phyloP scores from a whole-genome alignment of 495 filamentous ascomycete genomes.

The Delitschia confertaspora region DNA sequence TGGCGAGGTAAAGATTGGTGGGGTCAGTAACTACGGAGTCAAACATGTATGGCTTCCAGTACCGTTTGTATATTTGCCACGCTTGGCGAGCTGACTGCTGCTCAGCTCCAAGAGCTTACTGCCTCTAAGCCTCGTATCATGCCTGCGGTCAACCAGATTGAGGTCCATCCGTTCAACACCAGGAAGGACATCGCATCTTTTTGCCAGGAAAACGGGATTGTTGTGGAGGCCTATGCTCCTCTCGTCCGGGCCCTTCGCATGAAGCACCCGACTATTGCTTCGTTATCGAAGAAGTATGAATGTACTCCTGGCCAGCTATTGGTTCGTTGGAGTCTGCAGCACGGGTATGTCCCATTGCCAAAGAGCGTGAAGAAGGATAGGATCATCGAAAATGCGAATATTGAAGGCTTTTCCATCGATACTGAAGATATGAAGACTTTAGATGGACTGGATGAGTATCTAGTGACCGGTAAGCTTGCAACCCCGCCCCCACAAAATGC shows the following conservation, averaged over 20 bases:
- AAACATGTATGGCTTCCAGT: slow-evolving; percentile 55
- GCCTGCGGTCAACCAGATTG: slow-evolving; percentile 59
- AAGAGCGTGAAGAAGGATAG: slow-evolving; percentile 59
- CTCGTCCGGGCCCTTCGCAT: slow-evolving; percentile 51
- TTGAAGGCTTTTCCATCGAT: slow-evolving; percentile 57
- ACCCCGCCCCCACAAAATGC: neutral
- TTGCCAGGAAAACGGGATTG: slow-evolving; percentile 48
- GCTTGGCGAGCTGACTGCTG: slow-evolving; percentile 1
- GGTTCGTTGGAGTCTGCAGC: slow-evolving; percentile 61
- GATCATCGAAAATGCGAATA: slow-evolving; percentile 54
- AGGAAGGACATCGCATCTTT: slow-evolving; percentile 46
- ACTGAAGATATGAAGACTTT: slow-evolving; percentile 54
- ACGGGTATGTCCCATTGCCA: slow-evolving; percentile 63
- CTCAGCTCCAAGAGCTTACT: slow-evolving; percentile 53
- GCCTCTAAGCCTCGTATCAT: slow-evolving; percentile 42
- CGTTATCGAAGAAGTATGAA: slow-evolving; percentile 47
- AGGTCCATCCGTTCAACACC: slow-evolving; percentile 63
- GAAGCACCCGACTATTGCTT: slow-evolving; percentile 42
- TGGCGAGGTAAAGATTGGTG: slow-evolving; percentile 51
- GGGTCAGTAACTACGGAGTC: slow-evolving; percentile 61
- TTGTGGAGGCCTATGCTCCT: slow-evolving; percentile 58
- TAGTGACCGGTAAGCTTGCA: slow-evolving; percentile 48
- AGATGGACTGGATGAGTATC: slow-evolving; percentile 58
- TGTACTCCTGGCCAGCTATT: slow-evolving; percentile 55
- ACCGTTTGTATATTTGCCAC: slow-evolving; percentile 1